Conservation (phyloP, 2,329 filamentous ascomycete species). For the Trichoderma sp. region DNA sequence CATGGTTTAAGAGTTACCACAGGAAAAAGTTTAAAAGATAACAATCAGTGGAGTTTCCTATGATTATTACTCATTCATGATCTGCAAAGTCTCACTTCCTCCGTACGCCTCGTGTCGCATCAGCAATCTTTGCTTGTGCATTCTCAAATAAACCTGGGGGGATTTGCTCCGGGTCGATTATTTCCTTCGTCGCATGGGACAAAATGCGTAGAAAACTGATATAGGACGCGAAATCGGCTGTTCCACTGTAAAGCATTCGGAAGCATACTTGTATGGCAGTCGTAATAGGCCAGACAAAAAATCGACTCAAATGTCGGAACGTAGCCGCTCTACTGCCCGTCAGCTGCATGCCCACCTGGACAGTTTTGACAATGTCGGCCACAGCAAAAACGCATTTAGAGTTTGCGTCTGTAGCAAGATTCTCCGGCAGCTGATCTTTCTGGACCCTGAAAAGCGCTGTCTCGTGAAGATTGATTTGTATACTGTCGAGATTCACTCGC, state of each 20-base stretch:
- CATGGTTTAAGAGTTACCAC: background rate
- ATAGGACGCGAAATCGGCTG: background rate
- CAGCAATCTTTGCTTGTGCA: background rate
- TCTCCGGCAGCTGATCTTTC: slow-evolving; percentile 2
- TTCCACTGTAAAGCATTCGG: slow-evolving; percentile 17
- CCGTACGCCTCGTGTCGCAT: background rate
- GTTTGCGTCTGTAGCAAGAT: slow-evolving; percentile 1
- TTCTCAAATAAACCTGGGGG: background rate
- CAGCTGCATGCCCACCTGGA: slow-evolving; percentile 13
- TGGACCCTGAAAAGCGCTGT: slow-evolving; percentile 20
- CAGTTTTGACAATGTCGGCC: slow-evolving; percentile 4
- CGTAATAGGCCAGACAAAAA: slow-evolving; percentile 26
- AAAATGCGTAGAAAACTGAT: slow-evolving; percentile 13
- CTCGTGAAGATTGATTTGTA: slow-evolving; percentile 24
- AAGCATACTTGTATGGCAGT: slow-evolving; percentile 24
- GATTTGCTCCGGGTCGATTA: slow-evolving; percentile 8
- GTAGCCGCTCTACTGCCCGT: background rate
- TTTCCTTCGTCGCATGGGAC: slow-evolving; percentile 2
- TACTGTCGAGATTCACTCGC: slow-evolving; percentile 9
- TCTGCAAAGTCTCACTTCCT: background rate
- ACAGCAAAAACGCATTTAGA: slow-evolving; percentile 15
- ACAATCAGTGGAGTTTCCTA: background rate
- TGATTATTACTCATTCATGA: background rate
- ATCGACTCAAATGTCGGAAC: slow-evolving; percentile 13
- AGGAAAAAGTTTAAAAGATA: no score